Evolutionary conservation across 2,329 filamentous ascomycete species (phyloP), one percentile per base, ranked within the genome.

Genomic region (Zasmidium cellare): DNA sequence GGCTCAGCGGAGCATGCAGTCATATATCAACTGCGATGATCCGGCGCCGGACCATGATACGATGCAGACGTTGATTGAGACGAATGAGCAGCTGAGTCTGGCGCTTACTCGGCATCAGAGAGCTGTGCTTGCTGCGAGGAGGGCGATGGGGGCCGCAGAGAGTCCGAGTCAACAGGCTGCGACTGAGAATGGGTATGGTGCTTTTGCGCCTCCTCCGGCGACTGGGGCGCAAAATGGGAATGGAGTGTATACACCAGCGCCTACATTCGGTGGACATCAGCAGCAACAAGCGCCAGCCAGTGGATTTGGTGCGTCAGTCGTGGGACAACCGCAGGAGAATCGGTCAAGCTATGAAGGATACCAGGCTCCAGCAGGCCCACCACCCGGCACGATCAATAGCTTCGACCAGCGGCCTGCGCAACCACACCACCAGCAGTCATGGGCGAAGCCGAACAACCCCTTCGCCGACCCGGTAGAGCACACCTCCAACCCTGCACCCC

Each of bases 1-100:
- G 55, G 93, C 93, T 3, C 88, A 90, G 53, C 84, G 87, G 54
- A 91, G 89, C 70, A 86, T 97, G 66, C 92, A 97, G 69, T 81
- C 82, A 28, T 97, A 96, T 76, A 96, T 97, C 80, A 82, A 87
- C 45, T 85, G 87, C 48, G 87, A 89, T 56, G 84, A 91, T 71
- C 92, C 93, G 0, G 72, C 84, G 1, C 92, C 93, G 0, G 94
- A 97, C 73, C 93, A 96, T 69, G 89, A 96, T 65, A 97, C 93
- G 1, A 91, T 97, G 84, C 87, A 94, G 71, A 92, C 87, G 14
- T 79, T 99, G 61, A 96, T 99, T 69, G 92, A 97, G 74, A 94
- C 91, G 14, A 96, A 96, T 72, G 94, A 97, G 74, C 89, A 93
- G 71, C 80, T 99, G 25, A 90, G 91, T 60, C 85, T 90, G 46